phyloP scores from a whole-genome alignment of 495 filamentous ascomycete genomes.

The Penicillium riverlandense region DNA sequence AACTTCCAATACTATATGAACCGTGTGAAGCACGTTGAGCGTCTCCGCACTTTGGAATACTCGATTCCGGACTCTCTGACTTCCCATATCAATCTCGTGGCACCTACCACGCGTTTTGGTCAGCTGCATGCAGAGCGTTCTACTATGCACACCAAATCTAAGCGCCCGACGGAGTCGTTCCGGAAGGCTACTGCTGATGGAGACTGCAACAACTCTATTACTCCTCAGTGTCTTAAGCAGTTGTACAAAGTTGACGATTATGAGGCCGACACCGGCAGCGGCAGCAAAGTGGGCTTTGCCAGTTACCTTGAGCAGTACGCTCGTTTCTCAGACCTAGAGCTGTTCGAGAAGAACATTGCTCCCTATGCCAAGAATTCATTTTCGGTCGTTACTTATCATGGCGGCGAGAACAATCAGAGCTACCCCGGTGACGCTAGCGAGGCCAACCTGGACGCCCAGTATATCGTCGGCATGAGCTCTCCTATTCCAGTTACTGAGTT shows the following conservation, averaged over 20 bases:
- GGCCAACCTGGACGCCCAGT: constrained; percentile 73
- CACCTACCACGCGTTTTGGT: constrained; percentile 52
- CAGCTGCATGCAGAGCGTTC: constrained; percentile 33
- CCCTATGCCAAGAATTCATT: constrained; percentile 55
- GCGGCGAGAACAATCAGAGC: constrained; percentile 45
- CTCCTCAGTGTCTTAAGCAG: constrained; percentile 51
- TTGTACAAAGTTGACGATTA: constrained; percentile 56
- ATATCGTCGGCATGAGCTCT: constrained; percentile 51
- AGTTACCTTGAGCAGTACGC: constrained; percentile 65
- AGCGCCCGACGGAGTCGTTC: constrained; percentile 10
- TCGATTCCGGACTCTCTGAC: constrained; percentile 47
- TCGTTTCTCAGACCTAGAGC: constrained; percentile 48
- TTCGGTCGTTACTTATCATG: constrained; percentile 51
- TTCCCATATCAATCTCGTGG: constrained; percentile 42
- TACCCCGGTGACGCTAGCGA: constrained; percentile 47
- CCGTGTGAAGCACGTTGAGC: constrained; percentile 25
- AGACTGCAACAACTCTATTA: constrained; percentile 42
- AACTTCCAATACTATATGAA: constrained; percentile 50
- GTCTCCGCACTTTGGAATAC: constrained; percentile 54
- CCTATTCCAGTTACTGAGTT: constrained; percentile 59
- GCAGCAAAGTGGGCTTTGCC: constrained; percentile 52
- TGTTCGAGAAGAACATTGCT: constrained; percentile 47
- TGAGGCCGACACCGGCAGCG: constrained; percentile 23
- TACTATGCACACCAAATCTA: constrained; percentile 23
- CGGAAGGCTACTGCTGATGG: constrained; percentile 10